These are phyloP conservation scores for Hypsizygus marmoreus DNA, from an alignment of 768 basidiomycete genomes.

Conservation along the genomic window DNA sequence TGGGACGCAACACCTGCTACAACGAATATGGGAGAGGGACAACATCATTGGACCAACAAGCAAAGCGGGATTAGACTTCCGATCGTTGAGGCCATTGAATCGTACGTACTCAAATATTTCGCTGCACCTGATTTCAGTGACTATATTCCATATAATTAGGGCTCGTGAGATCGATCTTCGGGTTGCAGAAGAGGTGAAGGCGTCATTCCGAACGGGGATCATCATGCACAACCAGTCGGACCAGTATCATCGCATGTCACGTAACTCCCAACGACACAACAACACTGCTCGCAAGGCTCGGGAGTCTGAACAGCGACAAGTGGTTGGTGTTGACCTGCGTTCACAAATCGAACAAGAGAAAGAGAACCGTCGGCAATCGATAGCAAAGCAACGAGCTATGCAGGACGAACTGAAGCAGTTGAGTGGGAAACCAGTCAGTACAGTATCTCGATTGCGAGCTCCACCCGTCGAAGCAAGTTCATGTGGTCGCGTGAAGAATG, in stretches of 20 bases:
- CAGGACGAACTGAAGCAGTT: not conserved
- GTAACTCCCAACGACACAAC: slow-evolving; percentile 1
- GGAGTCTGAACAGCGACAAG: not conserved
- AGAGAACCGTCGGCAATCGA: not conserved
- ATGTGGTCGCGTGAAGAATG: not conserved
- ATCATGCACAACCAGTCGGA: slow-evolving; percentile 3
- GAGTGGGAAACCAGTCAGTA: not conserved
- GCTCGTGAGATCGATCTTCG: slow-evolving; percentile 3
- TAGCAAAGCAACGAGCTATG: not conserved
- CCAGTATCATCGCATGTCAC: slow-evolving; percentile 3
- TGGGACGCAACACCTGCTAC: slow-evolving; percentile 22
- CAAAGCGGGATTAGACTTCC: slow-evolving; percentile 19
- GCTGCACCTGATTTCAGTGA: no score
- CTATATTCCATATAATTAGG: no score
- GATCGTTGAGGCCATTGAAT: slow-evolving; percentile 17
- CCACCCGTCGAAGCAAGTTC: not conserved
- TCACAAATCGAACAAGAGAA: slow-evolving; percentile 8
- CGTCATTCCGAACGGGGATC: slow-evolving; percentile 7
- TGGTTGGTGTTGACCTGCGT: not conserved
- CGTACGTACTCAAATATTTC: no score
- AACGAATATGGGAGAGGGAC: slow-evolving; percentile 22
- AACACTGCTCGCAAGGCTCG: slow-evolving; percentile 5
- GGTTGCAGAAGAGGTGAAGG: not conserved
- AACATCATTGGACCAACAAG: slow-evolving; percentile 23
- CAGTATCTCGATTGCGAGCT: not conserved